These are phyloP conservation scores for Eutrema japonicum DNA, from an alignment of 345 rosid species.

Conservation along the genomic window DNA sequence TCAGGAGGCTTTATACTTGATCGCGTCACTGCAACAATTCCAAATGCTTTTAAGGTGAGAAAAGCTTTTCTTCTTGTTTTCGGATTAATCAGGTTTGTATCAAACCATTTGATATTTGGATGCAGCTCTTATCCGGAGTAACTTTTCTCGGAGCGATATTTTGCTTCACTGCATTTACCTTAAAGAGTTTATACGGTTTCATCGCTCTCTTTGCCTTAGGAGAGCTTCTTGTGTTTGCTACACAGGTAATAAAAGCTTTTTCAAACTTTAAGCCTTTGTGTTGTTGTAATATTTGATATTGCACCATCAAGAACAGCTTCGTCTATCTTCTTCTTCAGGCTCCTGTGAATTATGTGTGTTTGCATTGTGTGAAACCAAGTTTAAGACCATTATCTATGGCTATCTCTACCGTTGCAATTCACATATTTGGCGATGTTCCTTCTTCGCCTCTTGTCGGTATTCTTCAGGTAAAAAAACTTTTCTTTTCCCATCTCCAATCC, in stretches of 20 bases:
- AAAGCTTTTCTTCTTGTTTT: neutral
- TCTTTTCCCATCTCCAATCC: conserved; percentile 11
- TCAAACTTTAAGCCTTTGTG: conserved; percentile 3
- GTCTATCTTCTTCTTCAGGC: conserved; percentile 56
- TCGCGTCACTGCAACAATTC: conserved; percentile 62
- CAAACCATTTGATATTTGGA: conserved; percentile 16
- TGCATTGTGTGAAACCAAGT: conserved; percentile 85
- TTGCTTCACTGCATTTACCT: conserved; percentile 82
- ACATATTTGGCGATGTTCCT: conserved; percentile 95
- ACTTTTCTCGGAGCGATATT: conserved; percentile 79
- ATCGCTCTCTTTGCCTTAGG: conserved; percentile 76
- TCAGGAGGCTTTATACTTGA: conserved; percentile 80
- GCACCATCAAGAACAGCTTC: neutral
- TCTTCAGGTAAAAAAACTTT: conserved; percentile 59
- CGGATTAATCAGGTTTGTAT: neutral
- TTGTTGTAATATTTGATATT: neutral
- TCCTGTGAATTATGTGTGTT: conserved; percentile 84
- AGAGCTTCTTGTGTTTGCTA: conserved; percentile 86
- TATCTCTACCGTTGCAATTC: conserved; percentile 87
- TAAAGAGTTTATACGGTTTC: conserved; percentile 70
- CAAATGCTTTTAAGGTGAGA: conserved; percentile 83
- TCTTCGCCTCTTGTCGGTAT: conserved; percentile 95
- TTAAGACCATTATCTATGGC: conserved; percentile 95
- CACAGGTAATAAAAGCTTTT: conserved; percentile 62
- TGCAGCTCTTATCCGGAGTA: conserved; percentile 73